Base-by-base conservation (phyloP, 2,329 filamentous ascomycete species). In the Colletotrichum cordylinicola region DNA sequence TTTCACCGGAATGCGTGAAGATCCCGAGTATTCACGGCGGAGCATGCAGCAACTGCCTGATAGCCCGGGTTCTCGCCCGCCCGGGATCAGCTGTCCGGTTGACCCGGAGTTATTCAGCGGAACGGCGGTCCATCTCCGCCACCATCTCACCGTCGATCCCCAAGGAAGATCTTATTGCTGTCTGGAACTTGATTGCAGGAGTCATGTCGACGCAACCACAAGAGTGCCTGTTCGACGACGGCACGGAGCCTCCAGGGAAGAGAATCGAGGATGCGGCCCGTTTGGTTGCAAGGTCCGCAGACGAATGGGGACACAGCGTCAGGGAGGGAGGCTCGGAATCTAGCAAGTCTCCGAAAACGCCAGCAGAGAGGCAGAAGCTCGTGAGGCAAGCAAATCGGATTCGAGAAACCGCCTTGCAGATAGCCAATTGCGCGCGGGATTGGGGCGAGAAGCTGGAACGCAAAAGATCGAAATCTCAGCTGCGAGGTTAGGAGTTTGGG, bases 141-240 rank as follows among this genome's bases (percentile, higher is more conserved):
- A 64, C 75, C n/a, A 76, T 78, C 58, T 52, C 75, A 12, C 67
- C 43, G 35, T 77, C 37, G 61, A 79, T 74, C 33, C 79, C 37
- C 58, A 80, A 70, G 65, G 75, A 70, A 76, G 80, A 81, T 48
- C 78, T 81, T 48, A 78, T 80, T 66, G 80, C 80, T 8, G 80
- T 81, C 9, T 78, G 80, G 66, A 80, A 81, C 64, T 73, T 81
- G 58, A 81, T 81, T 74, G 80, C 79, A 6, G 78, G 76, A 74
- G 98, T 99, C 95, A 98, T 99, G 96, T 98, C 98, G 83, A 97
- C 94, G 1, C 98, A 98, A 86, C 97, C 97, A 0, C 92, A 94
- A 60, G 97, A 98, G 83, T 98, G 96, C 85, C 98, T 98, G 81
- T 93, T 95, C 0, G 97, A 98, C 82, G 52, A 75, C 61, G 77